Conservation (phyloP, 2,329 filamentous ascomycete genomes). For the Aspergillus fructus region DNA sequence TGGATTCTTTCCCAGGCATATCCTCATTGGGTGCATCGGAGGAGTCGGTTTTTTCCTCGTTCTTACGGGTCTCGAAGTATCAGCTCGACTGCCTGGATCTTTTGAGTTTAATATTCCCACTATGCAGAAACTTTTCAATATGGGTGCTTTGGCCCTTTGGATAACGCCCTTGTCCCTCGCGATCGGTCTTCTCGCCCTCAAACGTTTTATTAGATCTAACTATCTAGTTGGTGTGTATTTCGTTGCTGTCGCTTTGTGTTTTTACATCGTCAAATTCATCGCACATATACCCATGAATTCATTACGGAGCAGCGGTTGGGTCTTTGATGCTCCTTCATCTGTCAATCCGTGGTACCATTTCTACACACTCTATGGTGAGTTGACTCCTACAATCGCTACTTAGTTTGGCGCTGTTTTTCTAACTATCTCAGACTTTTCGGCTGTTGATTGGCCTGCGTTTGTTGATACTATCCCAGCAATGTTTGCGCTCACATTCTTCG, state of each 20-base stretch:
- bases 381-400: background rate
- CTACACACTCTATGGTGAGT: conserved; percentile 87
- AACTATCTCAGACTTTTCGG: conserved; percentile 64
- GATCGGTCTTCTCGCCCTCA: conserved; percentile 71
- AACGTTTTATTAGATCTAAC: conserved; percentile 74
- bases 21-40: conserved; percentile 94
- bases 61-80: conserved; percentile 89
- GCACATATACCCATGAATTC: conserved; percentile 65
- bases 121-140: conserved; percentile 68
- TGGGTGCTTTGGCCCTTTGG: conserved; percentile 80
- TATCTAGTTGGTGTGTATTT: conserved; percentile 88
- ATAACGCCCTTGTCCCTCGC: conserved; percentile 74
- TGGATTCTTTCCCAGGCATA: conserved; percentile 94
- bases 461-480: conserved; percentile 86
- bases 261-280: conserved; percentile 45
- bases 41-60: conserved; percentile 95
- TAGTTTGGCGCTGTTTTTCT: background rate
- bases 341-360: conserved; percentile 97
- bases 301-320: conserved; percentile 77
- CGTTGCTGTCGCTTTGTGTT: conserved; percentile 68
- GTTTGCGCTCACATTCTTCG: conserved; percentile 96
- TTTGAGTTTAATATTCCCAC: conserved; percentile 79
- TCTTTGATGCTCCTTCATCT: conserved; percentile 81
- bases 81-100: conserved; percentile 80
- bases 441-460: conserved; percentile 81